A percentile compares a stretch with the other conserved stretches of the same genome.
Evolutionary conservation across 2,329 filamentous ascomycete species (phyloP).

Genomic region (Fusarium algeriense): DNA sequence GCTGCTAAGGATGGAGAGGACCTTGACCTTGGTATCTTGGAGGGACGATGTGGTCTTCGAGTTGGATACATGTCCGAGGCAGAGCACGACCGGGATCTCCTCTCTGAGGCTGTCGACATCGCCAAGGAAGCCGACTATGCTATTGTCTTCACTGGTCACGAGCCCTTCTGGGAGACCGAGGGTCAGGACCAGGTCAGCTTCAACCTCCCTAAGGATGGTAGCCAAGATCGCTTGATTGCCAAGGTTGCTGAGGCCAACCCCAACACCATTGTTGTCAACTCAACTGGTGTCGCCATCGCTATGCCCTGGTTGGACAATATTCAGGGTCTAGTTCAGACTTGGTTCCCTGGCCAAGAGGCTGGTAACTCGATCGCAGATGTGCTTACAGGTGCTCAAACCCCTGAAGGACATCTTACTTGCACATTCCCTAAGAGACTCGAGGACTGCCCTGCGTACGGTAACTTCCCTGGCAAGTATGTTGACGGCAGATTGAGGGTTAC

Average conservation of each 20-base stretch:
- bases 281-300: slow-evolving; percentile 72
- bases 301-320: slow-evolving; percentile 69
- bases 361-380: slow-evolving; percentile 77
- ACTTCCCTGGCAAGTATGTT: slow-evolving; percentile 64
- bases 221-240: slow-evolving; percentile 70
- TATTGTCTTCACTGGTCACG: slow-evolving; percentile 67
- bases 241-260: slow-evolving; percentile 68
- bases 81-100: slow-evolving; percentile 53
- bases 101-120: slow-evolving; percentile 65
- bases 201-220: slow-evolving; percentile 70
- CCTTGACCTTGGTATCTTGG: slow-evolving; percentile 50
- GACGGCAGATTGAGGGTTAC: slow-evolving; percentile 66
- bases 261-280: slow-evolving; percentile 71
- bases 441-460: slow-evolving; percentile 75
- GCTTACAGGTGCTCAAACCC: slow-evolving; percentile 73
- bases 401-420: slow-evolving; percentile 72
- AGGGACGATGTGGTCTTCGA: slow-evolving; percentile 49
- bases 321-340: slow-evolving; percentile 73
- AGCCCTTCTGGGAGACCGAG: slow-evolving; percentile 63
- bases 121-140: slow-evolving; percentile 73
- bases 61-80: slow-evolving; percentile 50
- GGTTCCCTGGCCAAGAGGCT: slow-evolving; percentile 77
- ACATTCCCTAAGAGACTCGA: slow-evolving; percentile 71
- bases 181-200: slow-evolving; percentile 78
- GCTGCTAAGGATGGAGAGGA: slow-evolving; percentile 37